Percentiles rank a stretch among this genome's conserved stretches.
phyloP scores from a whole-genome alignment of 225 moss, liverwort and hornwort genomes.

The Climacium dendroides region DNA sequence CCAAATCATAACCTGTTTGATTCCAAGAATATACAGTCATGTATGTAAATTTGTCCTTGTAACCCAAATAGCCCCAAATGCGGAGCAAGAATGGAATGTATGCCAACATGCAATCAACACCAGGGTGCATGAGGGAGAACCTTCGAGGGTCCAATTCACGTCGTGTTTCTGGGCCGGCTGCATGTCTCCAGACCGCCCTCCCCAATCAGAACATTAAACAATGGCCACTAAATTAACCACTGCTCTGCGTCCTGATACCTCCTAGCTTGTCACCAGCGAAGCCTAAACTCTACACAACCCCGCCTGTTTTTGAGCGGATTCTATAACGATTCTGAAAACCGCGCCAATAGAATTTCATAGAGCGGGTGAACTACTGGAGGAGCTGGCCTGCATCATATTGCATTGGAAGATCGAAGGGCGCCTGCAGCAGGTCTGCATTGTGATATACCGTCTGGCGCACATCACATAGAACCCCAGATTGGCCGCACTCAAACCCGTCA shows the following conservation, averaged over 20 bases:
- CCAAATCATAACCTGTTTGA: not conserved
- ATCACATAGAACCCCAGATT: conserved; percentile 41
- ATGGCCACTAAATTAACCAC: not conserved
- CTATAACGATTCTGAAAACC: not conserved
- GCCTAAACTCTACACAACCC: not conserved
- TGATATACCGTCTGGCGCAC: conserved; percentile 43
- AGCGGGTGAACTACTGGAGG: not conserved
- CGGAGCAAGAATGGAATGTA: not conserved
- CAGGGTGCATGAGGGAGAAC: not conserved
- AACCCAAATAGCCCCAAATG: not conserved
- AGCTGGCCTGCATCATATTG: not conserved
- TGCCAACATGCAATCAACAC: not conserved
- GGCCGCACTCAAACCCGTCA: conserved; percentile 38
- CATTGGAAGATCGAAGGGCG: not conserved
- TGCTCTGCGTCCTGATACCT: not conserved
- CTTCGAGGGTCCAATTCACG: not conserved
- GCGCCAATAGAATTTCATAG: not conserved
- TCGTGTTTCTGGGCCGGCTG: not conserved
- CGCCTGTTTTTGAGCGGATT: not conserved
- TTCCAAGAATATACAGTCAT: not conserved
- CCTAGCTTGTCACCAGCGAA: not conserved
- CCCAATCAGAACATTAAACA: not conserved
- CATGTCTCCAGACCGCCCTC: not conserved
- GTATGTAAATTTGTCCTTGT: not conserved
- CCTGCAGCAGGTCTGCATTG: not conserved